Evolutionary conservation across 495 filamentous ascomycete species (phyloP).

Genomic region (Trichoderma reesei): DNA sequence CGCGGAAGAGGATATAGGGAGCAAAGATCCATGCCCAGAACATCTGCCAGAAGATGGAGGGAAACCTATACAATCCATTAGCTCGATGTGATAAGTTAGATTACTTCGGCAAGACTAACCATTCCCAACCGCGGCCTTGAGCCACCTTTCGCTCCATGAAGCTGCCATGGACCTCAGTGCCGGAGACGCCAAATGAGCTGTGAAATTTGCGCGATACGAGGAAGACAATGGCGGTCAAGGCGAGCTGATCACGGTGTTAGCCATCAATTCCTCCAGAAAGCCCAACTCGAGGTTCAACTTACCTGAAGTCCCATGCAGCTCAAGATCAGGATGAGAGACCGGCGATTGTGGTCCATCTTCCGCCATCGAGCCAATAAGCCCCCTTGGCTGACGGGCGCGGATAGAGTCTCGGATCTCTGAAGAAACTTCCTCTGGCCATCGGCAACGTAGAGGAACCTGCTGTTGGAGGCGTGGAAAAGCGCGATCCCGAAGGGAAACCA

Average conservation of each 20-base stretch:
- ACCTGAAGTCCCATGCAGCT: slow-evolving; percentile 40
- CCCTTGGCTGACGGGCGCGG: slow-evolving; percentile 17
- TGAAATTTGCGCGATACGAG: slow-evolving; percentile 52
- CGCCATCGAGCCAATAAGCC: slow-evolving; percentile 17
- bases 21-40: slow-evolving; percentile 45
- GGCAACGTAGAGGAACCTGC: slow-evolving; percentile 46
- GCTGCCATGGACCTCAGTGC: slow-evolving; percentile 29
- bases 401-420: slow-evolving; percentile 16
- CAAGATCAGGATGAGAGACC: slow-evolving; percentile 30
- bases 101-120: slow-evolving; percentile 18
- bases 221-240: slow-evolving; percentile 48
- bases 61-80: slow-evolving; percentile 22
- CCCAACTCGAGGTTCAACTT: neutral
- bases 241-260: slow-evolving; percentile 26
- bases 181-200: slow-evolving; percentile 16
- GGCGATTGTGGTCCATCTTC: slow-evolving; percentile 26
- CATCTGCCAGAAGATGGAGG: slow-evolving; percentile 45
- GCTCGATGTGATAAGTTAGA: neutral
- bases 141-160: slow-evolving; percentile 34
- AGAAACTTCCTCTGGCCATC: slow-evolving; percentile 31
- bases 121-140: slow-evolving; percentile 43
- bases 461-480: slow-evolving; percentile 54
- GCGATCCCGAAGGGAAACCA: slow-evolving; percentile 54
- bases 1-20: slow-evolving; percentile 20
- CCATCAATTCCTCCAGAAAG: neutral